These are phyloP conservation scores for Serendipita sp. DNA, from an alignment of 768 basidiomycete species.

Conservation along the genomic window DNA sequence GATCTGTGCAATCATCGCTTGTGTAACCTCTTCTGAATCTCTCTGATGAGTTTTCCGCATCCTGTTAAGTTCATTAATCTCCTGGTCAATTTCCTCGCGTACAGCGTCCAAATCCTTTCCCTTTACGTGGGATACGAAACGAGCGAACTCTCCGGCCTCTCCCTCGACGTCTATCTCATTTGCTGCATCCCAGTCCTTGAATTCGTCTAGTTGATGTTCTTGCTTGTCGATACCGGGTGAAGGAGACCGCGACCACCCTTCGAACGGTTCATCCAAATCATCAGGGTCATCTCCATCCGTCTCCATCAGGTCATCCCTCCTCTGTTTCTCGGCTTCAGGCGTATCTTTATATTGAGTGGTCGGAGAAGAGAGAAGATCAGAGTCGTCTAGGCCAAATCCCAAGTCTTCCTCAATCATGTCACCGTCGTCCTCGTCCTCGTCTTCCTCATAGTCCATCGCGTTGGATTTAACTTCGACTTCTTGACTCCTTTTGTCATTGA, in stretches of 20 bases:
- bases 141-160: conserved; percentile 82
- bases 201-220: conserved; percentile 1
- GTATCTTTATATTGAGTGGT: neutral
- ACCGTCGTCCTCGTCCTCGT: conserved; percentile 19
- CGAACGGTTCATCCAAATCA: conserved; percentile 14
- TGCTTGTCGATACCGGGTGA: conserved; percentile 16
- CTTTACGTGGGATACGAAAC: conserved; percentile 81
- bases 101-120: conserved; percentile 70
- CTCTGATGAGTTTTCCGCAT: conserved; percentile 80
- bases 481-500: no score
- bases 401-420: conserved; percentile 26
- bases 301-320: no score
- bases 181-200: conserved; percentile 57
- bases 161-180: conserved; percentile 67
- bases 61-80: conserved; percentile 64
- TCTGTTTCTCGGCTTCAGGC: conserved; percentile 12
- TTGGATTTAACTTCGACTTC: no score
- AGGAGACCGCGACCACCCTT: conserved; percentile 27
- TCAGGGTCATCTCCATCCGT: no score
- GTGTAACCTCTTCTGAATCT: conserved; percentile 88
- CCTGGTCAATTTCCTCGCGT: conserved; percentile 78
- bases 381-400: neutral
- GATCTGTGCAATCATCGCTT: conserved; percentile 83
- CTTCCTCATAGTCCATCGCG: no score
- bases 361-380: neutral